A percentile compares a stretch with the other conserved stretches of the same genome.
Evolutionary conservation across 352 stramenopile genomes (phyloP).

Genomic region (Pythium myriotylum): DNA sequence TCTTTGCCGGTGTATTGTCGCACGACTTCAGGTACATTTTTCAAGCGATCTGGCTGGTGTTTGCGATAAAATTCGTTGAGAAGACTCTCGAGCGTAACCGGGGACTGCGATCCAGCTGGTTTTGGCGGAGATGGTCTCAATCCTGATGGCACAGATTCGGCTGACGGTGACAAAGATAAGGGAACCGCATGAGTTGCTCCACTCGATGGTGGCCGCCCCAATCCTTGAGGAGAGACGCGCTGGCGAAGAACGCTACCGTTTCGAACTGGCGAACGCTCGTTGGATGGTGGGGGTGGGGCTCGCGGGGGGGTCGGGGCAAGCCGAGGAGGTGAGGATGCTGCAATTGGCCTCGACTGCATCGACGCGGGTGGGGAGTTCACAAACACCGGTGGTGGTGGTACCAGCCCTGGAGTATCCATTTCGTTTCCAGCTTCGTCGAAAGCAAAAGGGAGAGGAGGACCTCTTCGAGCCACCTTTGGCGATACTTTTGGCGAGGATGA

Average conservation of each 20-base stretch:
- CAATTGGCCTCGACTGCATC: neutral
- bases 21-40: constrained; percentile 59
- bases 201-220: neutral
- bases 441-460: constrained; percentile 20
- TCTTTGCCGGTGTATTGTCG: constrained; percentile 69
- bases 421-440: constrained; percentile 9
- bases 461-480: constrained; percentile 6
- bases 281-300: constrained; percentile 5
- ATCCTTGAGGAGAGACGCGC: constrained; percentile 11
- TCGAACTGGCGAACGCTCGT: constrained; percentile 18
- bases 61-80: constrained; percentile 74
- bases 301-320: constrained; percentile 22
- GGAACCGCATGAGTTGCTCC: neutral
- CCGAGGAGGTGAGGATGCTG: constrained; percentile 1
- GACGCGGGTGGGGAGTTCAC: constrained; percentile 1
- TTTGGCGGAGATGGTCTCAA: neutral
- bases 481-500: constrained; percentile 15
- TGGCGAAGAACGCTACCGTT: constrained; percentile 21
- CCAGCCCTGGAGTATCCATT: neutral
- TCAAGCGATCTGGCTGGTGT: constrained; percentile 75
- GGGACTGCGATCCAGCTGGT: neutral
- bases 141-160: neutral
- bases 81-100: constrained; percentile 52
- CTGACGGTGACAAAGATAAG: neutral
- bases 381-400: constrained; percentile 11